phyloP scores from a whole-genome alignment of 208 protist genomes.

The Endotrypanum monterogeii region DNA sequence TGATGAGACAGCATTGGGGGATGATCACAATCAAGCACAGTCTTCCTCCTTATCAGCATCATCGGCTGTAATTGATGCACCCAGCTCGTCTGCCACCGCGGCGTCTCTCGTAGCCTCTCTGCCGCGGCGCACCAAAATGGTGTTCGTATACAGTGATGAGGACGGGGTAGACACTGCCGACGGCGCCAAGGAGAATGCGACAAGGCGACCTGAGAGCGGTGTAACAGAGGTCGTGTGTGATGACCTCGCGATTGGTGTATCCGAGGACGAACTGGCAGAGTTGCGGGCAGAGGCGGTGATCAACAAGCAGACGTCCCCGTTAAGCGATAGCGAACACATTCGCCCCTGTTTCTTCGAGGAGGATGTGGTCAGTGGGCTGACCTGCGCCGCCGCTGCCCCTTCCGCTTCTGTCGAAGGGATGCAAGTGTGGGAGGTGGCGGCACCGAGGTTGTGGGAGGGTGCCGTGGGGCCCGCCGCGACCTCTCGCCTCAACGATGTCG shows the following conservation, averaged over 20 bases:
- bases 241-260: conserved; percentile 24
- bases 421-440: conserved; percentile 40
- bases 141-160: conserved; percentile 83
- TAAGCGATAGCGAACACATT: conserved; percentile 14
- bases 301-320: not conserved
- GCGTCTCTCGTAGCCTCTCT: not conserved
- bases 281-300: conserved; percentile 29
- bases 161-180: conserved; percentile 65
- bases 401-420: not conserved
- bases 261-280: conserved; percentile 37
- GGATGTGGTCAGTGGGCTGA: conserved; percentile 25
- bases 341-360: conserved; percentile 23
- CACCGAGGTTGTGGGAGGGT: conserved; percentile 33
- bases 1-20: conserved; percentile 3
- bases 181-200: conserved; percentile 9
- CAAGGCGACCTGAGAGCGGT: not conserved
- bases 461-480: not conserved
- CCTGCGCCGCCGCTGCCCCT: not conserved
- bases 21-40: not conserved
- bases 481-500: too few relatives aligned
- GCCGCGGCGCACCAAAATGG: conserved; percentile 45
- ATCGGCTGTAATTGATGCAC: not conserved
- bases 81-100: not conserved
- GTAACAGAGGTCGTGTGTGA: conserved; percentile 14
- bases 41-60: too few relatives aligned